These are phyloP conservation scores for Xerocomus nothofagi DNA, from an alignment of 1,284 basidiomycete genomes.

Conservation along the genomic window DNA sequence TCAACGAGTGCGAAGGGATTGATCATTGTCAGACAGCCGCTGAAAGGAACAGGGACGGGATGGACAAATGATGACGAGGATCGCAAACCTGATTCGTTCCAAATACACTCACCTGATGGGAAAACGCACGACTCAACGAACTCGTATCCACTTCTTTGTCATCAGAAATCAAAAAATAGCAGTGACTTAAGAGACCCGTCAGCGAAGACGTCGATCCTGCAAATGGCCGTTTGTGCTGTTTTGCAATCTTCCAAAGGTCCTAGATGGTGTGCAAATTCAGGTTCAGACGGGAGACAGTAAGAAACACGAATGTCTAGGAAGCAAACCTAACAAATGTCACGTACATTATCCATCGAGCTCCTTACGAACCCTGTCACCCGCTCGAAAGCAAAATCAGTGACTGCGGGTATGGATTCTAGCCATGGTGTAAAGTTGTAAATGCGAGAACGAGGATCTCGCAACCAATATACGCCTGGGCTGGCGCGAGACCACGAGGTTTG, in stretches of 20 bases:
- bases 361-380: constrained; percentile 76
- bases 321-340: constrained; percentile 11
- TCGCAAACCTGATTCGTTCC: neutral
- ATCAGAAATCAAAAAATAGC: constrained; percentile 81
- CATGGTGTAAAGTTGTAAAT: constrained; percentile 85
- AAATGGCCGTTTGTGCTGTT: constrained; percentile 60
- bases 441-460: constrained; percentile 83
- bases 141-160: constrained; percentile 62
- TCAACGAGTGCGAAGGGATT: neutral
- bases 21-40: neutral
- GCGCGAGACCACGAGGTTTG: constrained; percentile 1
- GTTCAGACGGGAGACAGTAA: neutral
- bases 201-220: constrained; percentile 93
- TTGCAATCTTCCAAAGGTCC: constrained; percentile 69
- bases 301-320: neutral
- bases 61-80: neutral
- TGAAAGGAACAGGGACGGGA: neutral
- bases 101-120: constrained; percentile 51
- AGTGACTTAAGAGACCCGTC: constrained; percentile 80
- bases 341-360: constrained; percentile 77
- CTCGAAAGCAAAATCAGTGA: constrained; percentile 90
- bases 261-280: constrained; percentile 27
- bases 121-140: constrained; percentile 59
- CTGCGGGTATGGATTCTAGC: constrained; percentile 71
- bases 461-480: constrained; percentile 90